Evolutionary conservation across 2,329 filamentous ascomycete genomes (phyloP).

Genomic region (Neopestalotiopsis sp.): DNA sequence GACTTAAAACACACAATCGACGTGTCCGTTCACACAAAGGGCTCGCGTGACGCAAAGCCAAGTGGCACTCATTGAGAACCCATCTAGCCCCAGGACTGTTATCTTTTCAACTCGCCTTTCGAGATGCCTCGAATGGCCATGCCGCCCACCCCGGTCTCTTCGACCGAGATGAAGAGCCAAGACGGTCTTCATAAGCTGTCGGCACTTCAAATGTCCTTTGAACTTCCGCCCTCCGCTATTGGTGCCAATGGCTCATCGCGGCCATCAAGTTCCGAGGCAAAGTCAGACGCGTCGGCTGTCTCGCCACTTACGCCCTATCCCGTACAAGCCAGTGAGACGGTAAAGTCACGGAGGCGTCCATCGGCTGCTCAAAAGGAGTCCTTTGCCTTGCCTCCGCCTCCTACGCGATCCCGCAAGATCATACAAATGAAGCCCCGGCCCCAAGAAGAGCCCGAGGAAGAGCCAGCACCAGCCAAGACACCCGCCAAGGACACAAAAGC

Average conservation of each 20-base stretch:
- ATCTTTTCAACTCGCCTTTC: background rate
- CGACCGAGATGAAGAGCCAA: slow-evolving; percentile 78
- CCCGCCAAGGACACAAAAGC: slow-evolving; percentile 27
- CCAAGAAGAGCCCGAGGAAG: slow-evolving; percentile 44
- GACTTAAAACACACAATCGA: background rate
- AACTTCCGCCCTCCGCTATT: slow-evolving; percentile 79
- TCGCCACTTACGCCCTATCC: slow-evolving; percentile 44
- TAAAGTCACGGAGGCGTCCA: slow-evolving; percentile 59
- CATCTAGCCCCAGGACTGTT: background rate
- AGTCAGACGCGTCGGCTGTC: slow-evolving; percentile 32
- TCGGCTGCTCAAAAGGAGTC: slow-evolving; percentile 61
- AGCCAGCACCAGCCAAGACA: slow-evolving; percentile 22
- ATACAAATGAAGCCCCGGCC: slow-evolving; percentile 90
- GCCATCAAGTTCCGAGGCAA: slow-evolving; percentile 47
- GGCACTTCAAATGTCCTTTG: slow-evolving; percentile 71
- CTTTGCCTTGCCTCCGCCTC: slow-evolving; percentile 88
- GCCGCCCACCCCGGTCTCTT: slow-evolving; percentile 80
- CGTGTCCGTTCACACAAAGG: background rate
- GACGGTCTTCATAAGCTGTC: slow-evolving; percentile 67
- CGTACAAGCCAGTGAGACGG: slow-evolving; percentile 51
- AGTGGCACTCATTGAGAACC: background rate
- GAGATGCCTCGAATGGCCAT: slow-evolving; percentile 69
- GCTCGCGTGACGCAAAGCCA: background rate
- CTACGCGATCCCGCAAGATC: slow-evolving; percentile 91
- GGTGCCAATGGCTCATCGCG: slow-evolving; percentile 49